These are phyloP conservation scores for Alectoria sarmentosa DNA, from an alignment of 495 filamentous ascomycete species.

Conservation along the genomic window DNA sequence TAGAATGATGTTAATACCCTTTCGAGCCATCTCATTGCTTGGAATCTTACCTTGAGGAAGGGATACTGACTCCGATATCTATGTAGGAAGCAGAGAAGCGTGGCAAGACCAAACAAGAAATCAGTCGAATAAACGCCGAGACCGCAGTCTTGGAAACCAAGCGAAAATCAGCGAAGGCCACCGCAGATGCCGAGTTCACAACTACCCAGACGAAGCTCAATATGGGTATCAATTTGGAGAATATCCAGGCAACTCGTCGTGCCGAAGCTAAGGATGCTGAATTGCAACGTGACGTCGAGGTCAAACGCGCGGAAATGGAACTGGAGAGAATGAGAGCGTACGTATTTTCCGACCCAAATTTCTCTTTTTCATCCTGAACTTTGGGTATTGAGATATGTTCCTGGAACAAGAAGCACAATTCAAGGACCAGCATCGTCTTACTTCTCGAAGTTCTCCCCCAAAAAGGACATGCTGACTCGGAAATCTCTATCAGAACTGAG, in stretches of 20 bases:
- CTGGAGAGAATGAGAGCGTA: slow-evolving; percentile 64
- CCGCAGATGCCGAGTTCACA: slow-evolving; percentile 64
- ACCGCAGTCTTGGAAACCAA: slow-evolving; percentile 78
- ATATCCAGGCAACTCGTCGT: slow-evolving; percentile 61
- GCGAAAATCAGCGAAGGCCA: slow-evolving; percentile 70
- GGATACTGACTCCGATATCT: not conserved
- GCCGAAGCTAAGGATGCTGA: slow-evolving; percentile 69
- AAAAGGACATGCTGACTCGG: not conserved
- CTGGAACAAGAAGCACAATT: not conserved
- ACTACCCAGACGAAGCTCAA: slow-evolving; percentile 63
- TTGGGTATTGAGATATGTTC: not conserved
- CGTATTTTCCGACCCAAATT: not conserved
- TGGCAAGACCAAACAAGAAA: slow-evolving; percentile 44
- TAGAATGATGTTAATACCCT: not conserved
- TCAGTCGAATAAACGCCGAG: slow-evolving; percentile 74
- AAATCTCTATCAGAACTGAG: slow-evolving; percentile 35
- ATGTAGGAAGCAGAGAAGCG: slow-evolving; percentile 58
- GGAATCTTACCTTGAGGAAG: not conserved
- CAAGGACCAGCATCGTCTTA: not conserved
- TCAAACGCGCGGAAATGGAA: slow-evolving; percentile 69
- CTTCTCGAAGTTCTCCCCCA: not conserved
- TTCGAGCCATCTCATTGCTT: not conserved
- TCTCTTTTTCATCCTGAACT: not conserved
- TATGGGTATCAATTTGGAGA: slow-evolving; percentile 61
- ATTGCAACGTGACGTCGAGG: slow-evolving; percentile 64